Evolutionary conservation across 208 protist genomes (phyloP).

Genomic region (Crithidia brevicula): DNA sequence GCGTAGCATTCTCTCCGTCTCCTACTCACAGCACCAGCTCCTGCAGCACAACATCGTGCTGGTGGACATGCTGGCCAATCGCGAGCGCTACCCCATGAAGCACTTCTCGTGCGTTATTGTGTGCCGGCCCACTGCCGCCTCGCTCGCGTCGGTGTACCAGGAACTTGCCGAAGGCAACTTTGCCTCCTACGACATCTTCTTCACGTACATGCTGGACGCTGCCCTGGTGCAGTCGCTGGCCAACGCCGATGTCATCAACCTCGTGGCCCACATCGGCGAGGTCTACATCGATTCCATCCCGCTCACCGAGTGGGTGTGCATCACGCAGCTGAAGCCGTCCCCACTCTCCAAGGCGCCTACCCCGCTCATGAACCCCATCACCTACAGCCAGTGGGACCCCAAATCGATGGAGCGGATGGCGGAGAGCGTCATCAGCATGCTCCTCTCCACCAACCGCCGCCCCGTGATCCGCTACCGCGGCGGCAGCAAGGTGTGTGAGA

Average conservation of each 20-base stretch:
- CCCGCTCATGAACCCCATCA: constrained; percentile 75
- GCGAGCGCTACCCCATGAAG: constrained; percentile 90
- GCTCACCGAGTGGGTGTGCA: constrained; percentile 83
- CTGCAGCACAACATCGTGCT: constrained; percentile 97
- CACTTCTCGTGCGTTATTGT: constrained; percentile 94
- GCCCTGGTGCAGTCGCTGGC: constrained; percentile 92
- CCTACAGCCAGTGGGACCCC: constrained; percentile 73
- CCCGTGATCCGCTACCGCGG: constrained; percentile 84
- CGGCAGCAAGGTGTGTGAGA: constrained; percentile 62
- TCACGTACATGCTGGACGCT: constrained; percentile 92
- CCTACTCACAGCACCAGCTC: constrained; percentile 96
- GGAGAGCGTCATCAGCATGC: constrained; percentile 79
- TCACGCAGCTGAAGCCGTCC: constrained; percentile 61
- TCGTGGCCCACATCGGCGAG: constrained; percentile 93
- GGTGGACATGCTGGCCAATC: constrained; percentile 94
- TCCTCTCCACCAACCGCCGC: constrained; percentile 87
- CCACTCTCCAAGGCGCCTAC: constrained; percentile 41
- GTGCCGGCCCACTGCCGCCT: constrained; percentile 90
- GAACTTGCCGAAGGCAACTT: constrained; percentile 95
- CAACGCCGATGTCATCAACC: constrained; percentile 94
- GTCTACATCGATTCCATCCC: constrained; percentile 96
- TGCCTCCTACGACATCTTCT: constrained; percentile 83
- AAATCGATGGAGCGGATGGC: constrained; percentile 68
- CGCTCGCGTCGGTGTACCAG: constrained; percentile 81
- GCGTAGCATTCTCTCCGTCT: constrained; percentile 93